phyloP scores from a whole-genome alignment of 768 basidiomycete genomes.

The Mycena albidolilacea region DNA sequence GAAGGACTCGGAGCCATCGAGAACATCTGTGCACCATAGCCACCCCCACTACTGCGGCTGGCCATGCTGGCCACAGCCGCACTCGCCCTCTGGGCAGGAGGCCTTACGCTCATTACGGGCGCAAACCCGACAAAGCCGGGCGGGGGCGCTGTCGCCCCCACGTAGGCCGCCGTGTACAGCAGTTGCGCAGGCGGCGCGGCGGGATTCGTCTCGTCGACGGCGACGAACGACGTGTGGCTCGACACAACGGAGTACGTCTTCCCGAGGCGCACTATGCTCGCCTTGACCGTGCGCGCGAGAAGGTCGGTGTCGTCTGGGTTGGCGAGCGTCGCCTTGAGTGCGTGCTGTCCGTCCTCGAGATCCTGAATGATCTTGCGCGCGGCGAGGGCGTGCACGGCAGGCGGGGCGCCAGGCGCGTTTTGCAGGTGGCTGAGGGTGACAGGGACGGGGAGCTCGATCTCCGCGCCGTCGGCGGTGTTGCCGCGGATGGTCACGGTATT shows the following conservation, averaged over 20 bases:
- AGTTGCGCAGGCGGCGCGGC: background rate
- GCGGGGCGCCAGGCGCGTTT: constrained; percentile 24
- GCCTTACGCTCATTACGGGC: too few relatives aligned
- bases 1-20: too few relatives aligned
- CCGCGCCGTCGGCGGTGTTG: constrained; percentile 30
- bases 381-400: constrained; percentile 34
- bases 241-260: constrained; percentile 37
- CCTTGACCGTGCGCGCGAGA: constrained; percentile 25
- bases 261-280: constrained; percentile 34
- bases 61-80: too few relatives aligned
- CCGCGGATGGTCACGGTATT: constrained; percentile 33
- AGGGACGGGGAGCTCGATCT: constrained; percentile 36
- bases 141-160: background rate
- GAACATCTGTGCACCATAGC: too few relatives aligned
- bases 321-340: constrained; percentile 2
- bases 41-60: too few relatives aligned
- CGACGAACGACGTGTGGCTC: constrained; percentile 35
- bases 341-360: constrained; percentile 37
- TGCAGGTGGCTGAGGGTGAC: constrained; percentile 35
- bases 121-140: too few relatives aligned
- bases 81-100: too few relatives aligned
- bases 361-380: constrained; percentile 39
- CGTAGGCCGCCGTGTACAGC: too few relatives aligned
- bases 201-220: constrained; percentile 27
- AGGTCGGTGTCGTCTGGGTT: constrained; percentile 26